A percentile compares a stretch with the other conserved stretches of the same genome.
phyloP scores from a whole-genome alignment of 2,329 filamentous ascomycete genomes.

The Cyphellophora attinorum region DNA sequence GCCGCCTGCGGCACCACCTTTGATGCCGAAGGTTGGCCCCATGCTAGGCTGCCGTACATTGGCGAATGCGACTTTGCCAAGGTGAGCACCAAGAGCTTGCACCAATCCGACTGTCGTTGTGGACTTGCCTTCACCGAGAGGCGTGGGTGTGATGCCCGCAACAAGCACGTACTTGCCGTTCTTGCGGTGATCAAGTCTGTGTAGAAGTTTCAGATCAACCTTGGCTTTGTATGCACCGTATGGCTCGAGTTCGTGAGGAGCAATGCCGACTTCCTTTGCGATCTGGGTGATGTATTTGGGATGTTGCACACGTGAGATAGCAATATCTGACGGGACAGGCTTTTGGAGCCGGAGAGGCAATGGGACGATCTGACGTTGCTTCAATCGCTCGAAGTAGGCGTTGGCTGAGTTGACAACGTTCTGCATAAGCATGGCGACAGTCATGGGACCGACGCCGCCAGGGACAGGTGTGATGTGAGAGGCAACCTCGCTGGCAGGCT shows the following conservation, averaged over 20 bases:
- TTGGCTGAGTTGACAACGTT: conserved; percentile 86
- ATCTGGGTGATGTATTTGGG: conserved; percentile 86
- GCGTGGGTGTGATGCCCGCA: conserved; percentile 92
- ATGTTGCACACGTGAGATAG: conserved; percentile 75
- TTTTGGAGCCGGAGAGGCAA: conserved; percentile 69
- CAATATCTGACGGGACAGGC: conserved; percentile 93
- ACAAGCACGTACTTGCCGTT: conserved; percentile 89
- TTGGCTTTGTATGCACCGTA: conserved; percentile 96
- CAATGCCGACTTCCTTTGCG: conserved; percentile 79
- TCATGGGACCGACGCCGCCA: conserved; percentile 96
- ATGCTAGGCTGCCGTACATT: conserved; percentile 96
- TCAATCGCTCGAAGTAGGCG: conserved; percentile 72
- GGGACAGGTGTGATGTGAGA: conserved; percentile 93
- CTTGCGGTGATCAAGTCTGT: conserved; percentile 74
- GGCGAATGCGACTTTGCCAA: conserved; percentile 82
- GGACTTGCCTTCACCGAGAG: conserved; percentile 93
- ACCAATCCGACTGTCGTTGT: conserved; percentile 94
- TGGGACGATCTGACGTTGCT: conserved; percentile 67
- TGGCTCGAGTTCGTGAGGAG: conserved; percentile 80
- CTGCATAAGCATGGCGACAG: conserved; percentile 92
- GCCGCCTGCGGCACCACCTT: conserved; percentile 92
- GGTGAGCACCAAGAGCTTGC: conserved; percentile 81
- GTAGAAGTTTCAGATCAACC: conserved; percentile 71
- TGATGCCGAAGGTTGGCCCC: conserved; percentile 97
- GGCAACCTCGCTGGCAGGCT: conserved; percentile 72